These are phyloP conservation scores for Pyrenophora teres DNA, from an alignment of 2,329 filamentous ascomycete species.

Conservation along the genomic window DNA sequence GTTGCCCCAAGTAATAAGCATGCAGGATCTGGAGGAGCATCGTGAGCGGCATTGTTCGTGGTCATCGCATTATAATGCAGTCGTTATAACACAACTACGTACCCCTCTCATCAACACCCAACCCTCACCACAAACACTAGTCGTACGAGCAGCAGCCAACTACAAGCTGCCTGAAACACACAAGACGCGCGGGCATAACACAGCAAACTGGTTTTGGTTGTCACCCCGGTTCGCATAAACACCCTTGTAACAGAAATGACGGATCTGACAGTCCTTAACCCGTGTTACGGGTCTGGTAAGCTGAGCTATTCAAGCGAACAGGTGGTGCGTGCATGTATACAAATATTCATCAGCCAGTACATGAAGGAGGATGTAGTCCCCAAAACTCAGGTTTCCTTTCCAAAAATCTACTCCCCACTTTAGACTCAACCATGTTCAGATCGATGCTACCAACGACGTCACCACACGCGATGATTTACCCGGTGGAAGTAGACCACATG, in stretches of 20 bases:
- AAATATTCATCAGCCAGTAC: slow-evolving; percentile 1
- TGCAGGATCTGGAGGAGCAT: no score
- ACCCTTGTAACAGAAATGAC: slow-evolving; percentile 15
- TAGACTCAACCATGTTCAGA: no score
- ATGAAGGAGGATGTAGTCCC: not conserved
- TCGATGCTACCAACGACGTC: not conserved
- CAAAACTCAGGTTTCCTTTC: not conserved
- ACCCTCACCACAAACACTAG: not conserved
- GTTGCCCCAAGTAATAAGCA: no score
- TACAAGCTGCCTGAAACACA: slow-evolving; percentile 1
- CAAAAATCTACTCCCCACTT: not conserved
- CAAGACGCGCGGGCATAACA: slow-evolving; percentile 2
- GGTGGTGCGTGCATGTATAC: slow-evolving; percentile 11
- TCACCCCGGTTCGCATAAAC: slow-evolving; percentile 14
- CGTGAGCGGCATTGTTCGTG: not conserved
- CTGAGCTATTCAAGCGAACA: slow-evolving; percentile 3
- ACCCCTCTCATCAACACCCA: not conserved
- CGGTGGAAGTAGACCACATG: slow-evolving; percentile 13
- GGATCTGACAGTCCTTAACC: slow-evolving; percentile 6
- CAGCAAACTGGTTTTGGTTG: slow-evolving; percentile 3
- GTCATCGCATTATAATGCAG: not conserved
- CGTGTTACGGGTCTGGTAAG: not conserved
- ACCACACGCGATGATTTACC: slow-evolving; percentile 15
- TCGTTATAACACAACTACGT: not conserved
- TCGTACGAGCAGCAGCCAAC: not conserved